These are phyloP conservation scores for Myotisia sp. DNA, from an alignment of 2,329 filamentous ascomycete genomes.

Conservation along the genomic window DNA sequence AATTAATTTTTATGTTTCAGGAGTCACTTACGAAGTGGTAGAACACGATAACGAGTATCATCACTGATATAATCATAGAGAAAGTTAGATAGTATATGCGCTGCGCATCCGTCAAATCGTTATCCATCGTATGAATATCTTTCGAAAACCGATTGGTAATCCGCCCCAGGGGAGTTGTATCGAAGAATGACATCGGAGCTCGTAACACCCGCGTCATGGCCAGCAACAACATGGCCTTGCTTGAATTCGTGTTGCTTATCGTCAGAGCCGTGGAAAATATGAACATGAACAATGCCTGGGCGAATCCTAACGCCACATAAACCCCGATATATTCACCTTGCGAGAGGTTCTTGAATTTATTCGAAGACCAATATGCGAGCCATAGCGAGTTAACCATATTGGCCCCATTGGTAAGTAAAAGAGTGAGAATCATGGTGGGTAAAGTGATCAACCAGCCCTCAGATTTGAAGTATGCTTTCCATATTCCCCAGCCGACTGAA, in stretches of 20 bases:
- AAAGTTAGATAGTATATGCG: slow-evolving; percentile 85
- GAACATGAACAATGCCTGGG: slow-evolving; percentile 65
- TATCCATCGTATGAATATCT: slow-evolving; percentile 95
- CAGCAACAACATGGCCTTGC: slow-evolving; percentile 63
- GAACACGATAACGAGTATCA: slow-evolving; percentile 83
- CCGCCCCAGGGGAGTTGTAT: slow-evolving; percentile 85
- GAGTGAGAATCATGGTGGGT: slow-evolving; percentile 46
- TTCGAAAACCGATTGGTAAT: slow-evolving; percentile 95
- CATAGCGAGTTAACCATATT: slow-evolving; percentile 83
- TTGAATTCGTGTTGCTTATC: slow-evolving; percentile 64
- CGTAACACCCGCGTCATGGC: slow-evolving; percentile 63
- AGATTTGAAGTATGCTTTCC: slow-evolving; percentile 60
- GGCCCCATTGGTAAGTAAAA: slow-evolving; percentile 61
- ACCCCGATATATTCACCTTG: slow-evolving; percentile 56
- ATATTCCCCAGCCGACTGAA: slow-evolving; percentile 68
- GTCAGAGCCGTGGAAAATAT: slow-evolving; percentile 65
- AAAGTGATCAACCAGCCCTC: slow-evolving; percentile 53
- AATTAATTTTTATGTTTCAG: slow-evolving; percentile 5
- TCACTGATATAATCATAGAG: slow-evolving; percentile 67
- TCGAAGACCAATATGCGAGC: slow-evolving; percentile 85
- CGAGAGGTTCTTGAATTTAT: slow-evolving; percentile 53
- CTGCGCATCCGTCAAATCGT: slow-evolving; percentile 74
- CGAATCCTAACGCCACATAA: slow-evolving; percentile 56
- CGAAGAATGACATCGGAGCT: slow-evolving; percentile 78
- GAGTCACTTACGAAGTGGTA: slow-evolving; percentile 55